Evolutionary conservation across 2,329 filamentous ascomycete species (phyloP), one percentile per base, ranked within the genome.

Genomic region (Xylaria sp.): DNA sequence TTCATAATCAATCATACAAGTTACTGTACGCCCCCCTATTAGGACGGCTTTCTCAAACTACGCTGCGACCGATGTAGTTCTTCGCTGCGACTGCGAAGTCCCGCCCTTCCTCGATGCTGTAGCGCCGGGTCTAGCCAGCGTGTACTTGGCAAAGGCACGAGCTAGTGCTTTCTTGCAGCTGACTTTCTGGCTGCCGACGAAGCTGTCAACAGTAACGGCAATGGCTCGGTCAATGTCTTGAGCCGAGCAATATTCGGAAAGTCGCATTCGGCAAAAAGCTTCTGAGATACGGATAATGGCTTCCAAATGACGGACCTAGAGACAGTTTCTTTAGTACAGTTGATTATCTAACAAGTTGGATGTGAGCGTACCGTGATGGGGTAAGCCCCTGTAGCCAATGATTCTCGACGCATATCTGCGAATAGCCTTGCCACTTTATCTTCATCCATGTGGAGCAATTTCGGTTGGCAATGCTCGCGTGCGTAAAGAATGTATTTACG

Each of bases 401-500:
- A 93, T 78, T 99, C 95, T 68, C 93, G 85, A 69, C 95, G 85
- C 94, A 99, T 98, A 74, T 99, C 95, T 27, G 93, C 91, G 74
- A 98, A 99, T 8, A 99, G 82, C 52, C 94, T 86, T 1, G 95
- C 91, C 31, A 99, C 87, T 81, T 99, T 99, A 79, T 98, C 95
- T 75, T 97, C 92, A 69, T 99, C 95, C 77, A 99, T 96, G 75
- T 98, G 92, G 75, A 97, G 97, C 8, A 99, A 84, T 79, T 97
- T 98, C 8, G 95, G 95, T 55, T 85, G 86, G 76, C 92, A 96
- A 71, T 90, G 90, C 76, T 97, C 93, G 31, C 94, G 86, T 0
- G 95, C 93, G 72, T 97, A 99, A 17, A 98, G 83, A 69, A 99
- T 99, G 76, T 98, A 99, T 79, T 99, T 99, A 67, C 95, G 84